Evolutionary conservation across 345 rosid species (phyloP), one percentile per base, ranked within the genome.

Genomic region (Sisymbrium irio): DNA sequence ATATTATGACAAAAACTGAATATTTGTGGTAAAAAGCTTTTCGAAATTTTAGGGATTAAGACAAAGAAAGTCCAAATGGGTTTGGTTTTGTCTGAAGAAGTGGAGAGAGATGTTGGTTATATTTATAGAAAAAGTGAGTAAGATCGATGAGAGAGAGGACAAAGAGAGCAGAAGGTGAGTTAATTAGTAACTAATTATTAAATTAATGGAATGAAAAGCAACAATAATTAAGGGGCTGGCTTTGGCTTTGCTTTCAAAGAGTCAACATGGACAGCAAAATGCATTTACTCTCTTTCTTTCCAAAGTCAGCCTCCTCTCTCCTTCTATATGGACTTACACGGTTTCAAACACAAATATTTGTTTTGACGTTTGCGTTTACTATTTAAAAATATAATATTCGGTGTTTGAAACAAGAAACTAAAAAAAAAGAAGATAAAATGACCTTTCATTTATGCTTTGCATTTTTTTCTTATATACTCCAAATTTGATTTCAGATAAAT

Each of bases 241-340:
- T 45, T 62, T 71, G 67, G 44, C 60, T 3, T 74, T 58, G 73
- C 69, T 41, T 86, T 66, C 71, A 65, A 61, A 78, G 85, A 85
- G 91, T 92, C 92, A 91, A 91, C 83, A 72, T 56, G 75, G 77
- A 65, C 86, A 86, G 86, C 86, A 79, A 64, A 46, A 45, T 56
- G 87, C 92, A 92, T 92, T 86, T 83, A 88, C 90, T 86, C 89
- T 50, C 74, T 64, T 22, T 68, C 76, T 78, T 56, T 72, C 75
- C 44, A 77, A 84, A 88, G 97, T 92, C 93, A 86, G 71, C 74
- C 74, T 58, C 62, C 74, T 57, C 51, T 65, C 67, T 47, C 67
- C 57, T 54, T 54, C 56, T 44, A 5, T 69, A n/a, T 73, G 70
- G 47, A 63, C 28, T 54, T 53, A 35, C 71, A 73, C 71, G 65